Evolutionary conservation across 176 grass and related monocot genomes (phyloP).

Genomic region (Elymus sibiricus): DNA sequence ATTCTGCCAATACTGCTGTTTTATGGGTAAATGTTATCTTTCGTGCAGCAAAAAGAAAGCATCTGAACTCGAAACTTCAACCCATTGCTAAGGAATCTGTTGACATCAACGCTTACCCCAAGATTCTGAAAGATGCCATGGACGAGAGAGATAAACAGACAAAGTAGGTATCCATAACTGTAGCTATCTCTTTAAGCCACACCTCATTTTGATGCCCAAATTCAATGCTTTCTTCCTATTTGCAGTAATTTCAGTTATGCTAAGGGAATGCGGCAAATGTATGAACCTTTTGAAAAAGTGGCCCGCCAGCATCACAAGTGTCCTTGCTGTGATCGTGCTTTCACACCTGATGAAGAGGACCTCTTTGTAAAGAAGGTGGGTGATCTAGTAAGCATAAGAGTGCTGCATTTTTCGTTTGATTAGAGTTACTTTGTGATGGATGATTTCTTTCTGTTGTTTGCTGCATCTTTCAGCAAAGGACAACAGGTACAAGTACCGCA

Average conservation of each 20-base stretch:
- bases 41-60: slow-evolving; percentile 66
- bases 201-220: neutral
- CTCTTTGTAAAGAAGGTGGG: slow-evolving; percentile 76
- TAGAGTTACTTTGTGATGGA: slow-evolving; percentile 7
- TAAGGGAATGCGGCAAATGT: slow-evolving; percentile 85
- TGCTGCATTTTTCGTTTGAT: slow-evolving; percentile 11
- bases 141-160: slow-evolving; percentile 85
- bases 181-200: slow-evolving; percentile 19
- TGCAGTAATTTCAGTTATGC: slow-evolving; percentile 62
- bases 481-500: slow-evolving; percentile 55
- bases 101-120: slow-evolving; percentile 58
- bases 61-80: slow-evolving; percentile 66
- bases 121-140: slow-evolving; percentile 71
- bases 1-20: slow-evolving; percentile 8
- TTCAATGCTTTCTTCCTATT: slow-evolving; percentile 19
- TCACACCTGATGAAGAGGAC: slow-evolving; percentile 90
- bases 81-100: slow-evolving; percentile 42
- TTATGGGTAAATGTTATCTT: slow-evolving; percentile 18
- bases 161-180: slow-evolving; percentile 45
- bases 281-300: slow-evolving; percentile 77
- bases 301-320: slow-evolving; percentile 78
- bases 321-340: slow-evolving; percentile 86
- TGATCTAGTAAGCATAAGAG: neutral
- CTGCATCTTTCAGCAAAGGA: slow-evolving; percentile 73
- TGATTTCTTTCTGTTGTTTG: slow-evolving; percentile 17